phyloP scores from a whole-genome alignment of 176 grass and related monocot species.

The Typha latifolia region DNA sequence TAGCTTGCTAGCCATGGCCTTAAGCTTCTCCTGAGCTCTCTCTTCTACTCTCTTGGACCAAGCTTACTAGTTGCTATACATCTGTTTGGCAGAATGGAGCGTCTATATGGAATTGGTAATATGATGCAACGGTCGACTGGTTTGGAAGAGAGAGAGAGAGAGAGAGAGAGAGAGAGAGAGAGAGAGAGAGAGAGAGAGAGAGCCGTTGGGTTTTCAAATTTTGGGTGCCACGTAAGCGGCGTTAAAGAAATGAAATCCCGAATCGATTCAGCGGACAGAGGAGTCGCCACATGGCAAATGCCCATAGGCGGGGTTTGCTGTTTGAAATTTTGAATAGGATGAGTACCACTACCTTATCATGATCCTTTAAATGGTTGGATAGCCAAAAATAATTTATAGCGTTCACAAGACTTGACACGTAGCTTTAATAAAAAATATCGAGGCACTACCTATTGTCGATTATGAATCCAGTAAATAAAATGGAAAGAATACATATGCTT shows the following conservation, averaged over 20 bases:
- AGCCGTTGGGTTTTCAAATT: constrained; percentile 65
- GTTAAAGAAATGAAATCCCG: not conserved
- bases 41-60: not conserved
- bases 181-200: constrained; percentile 9
- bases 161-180: constrained; percentile 38
- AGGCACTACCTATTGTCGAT: too few species aligned
- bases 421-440: too few species aligned
- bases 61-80: not conserved
- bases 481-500: too few species aligned
- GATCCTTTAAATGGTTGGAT: too few species aligned
- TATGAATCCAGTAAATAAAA: too few species aligned
- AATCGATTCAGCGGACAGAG: too few species aligned
- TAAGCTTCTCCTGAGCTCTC: not conserved
- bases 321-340: not conserved
- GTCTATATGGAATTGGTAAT: not conserved
- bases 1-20: constrained; percentile 13
- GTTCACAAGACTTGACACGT: too few species aligned
- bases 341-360: not conserved
- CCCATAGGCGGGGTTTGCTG: not conserved
- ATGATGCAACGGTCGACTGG: constrained; percentile 39
- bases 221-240: not conserved
- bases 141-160: constrained; percentile 21
- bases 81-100: not conserved
- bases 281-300: not conserved
- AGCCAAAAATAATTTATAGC: too few species aligned